Evolutionary conservation across 2,329 filamentous ascomycete species (phyloP).

Genomic region (Phyllosticta ampelicida): DNA sequence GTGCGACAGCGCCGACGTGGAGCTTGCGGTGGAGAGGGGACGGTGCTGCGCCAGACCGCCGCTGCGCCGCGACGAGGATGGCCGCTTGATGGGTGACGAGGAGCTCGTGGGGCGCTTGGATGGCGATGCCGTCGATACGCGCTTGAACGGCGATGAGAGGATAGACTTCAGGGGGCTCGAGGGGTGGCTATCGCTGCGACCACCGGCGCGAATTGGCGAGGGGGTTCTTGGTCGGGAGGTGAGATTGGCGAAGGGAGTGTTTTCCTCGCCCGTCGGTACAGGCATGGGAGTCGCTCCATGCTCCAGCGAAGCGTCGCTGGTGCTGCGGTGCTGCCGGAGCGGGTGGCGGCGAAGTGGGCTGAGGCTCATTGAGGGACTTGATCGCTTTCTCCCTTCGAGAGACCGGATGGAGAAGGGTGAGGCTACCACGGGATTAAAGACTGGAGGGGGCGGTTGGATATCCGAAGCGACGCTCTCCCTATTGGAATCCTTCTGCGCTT

Average conservation of each 20-base stretch:
- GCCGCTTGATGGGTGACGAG: background rate
- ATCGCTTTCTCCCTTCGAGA: background rate
- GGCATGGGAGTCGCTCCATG: background rate
- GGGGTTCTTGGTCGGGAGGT: background rate
- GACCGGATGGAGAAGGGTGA: background rate
- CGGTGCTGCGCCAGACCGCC: background rate
- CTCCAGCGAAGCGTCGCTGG: background rate
- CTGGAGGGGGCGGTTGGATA: background rate
- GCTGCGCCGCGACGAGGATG: background rate
- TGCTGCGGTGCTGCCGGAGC: background rate
- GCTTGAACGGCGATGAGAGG: background rate
- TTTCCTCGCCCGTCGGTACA: background rate
- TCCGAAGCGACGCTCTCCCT: background rate
- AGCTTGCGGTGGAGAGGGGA: background rate
- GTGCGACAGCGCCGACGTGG: background rate
- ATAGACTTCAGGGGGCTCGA: constrained; percentile 2
- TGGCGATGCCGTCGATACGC: background rate
- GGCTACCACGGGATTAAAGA: background rate
- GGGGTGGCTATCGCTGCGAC: background rate
- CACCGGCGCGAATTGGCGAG: constrained; percentile 1
- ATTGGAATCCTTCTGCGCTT: background rate
- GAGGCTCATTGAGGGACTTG: background rate
- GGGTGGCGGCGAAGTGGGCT: background rate
- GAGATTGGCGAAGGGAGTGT: background rate
- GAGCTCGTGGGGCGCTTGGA: background rate